Conservation (phyloP, 352 stramenopile genomes). For the Aphanomyces cochlioides region DNA sequence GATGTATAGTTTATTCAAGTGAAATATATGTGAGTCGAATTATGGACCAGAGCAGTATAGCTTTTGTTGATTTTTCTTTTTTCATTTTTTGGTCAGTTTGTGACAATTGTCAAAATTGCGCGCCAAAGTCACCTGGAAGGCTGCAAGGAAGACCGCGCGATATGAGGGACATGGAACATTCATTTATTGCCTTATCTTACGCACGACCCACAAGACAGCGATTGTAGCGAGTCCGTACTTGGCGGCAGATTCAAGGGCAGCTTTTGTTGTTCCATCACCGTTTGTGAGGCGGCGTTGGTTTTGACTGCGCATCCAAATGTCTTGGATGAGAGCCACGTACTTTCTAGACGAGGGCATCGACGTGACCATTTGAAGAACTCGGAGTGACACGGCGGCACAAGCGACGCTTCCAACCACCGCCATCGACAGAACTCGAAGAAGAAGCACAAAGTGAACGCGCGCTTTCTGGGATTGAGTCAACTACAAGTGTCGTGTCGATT, state of each 20-base stretch:
- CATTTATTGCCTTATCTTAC: neutral
- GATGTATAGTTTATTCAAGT: too few species aligned
- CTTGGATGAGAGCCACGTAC: constrained; percentile 17
- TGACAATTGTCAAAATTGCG: neutral
- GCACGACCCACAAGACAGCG: constrained; percentile 1
- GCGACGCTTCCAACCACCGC: constrained; percentile 67
- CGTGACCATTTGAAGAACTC: constrained; percentile 49
- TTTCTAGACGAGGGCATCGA: constrained; percentile 35
- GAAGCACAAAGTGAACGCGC: constrained; percentile 51
- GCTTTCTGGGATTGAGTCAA: constrained; percentile 64
- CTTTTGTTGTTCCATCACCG: neutral
- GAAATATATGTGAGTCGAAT: too few species aligned
- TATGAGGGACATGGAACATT: neutral
- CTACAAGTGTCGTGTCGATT: constrained; percentile 31
- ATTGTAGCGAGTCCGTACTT: constrained; percentile 9
- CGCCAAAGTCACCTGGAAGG: too few species aligned
- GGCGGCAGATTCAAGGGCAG: neutral
- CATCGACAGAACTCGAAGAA: constrained; percentile 53
- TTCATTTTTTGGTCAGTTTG: neutral
- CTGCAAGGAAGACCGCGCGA: too few species aligned
- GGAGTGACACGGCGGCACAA: constrained; percentile 50
- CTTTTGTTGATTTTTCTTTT: too few species aligned
- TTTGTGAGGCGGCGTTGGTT: constrained; percentile 5
- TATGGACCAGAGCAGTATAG: too few species aligned
- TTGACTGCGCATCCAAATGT: constrained; percentile 14